Conservation (phyloP, 164 flowering plant species). For the Vitis amurensis region DNA sequence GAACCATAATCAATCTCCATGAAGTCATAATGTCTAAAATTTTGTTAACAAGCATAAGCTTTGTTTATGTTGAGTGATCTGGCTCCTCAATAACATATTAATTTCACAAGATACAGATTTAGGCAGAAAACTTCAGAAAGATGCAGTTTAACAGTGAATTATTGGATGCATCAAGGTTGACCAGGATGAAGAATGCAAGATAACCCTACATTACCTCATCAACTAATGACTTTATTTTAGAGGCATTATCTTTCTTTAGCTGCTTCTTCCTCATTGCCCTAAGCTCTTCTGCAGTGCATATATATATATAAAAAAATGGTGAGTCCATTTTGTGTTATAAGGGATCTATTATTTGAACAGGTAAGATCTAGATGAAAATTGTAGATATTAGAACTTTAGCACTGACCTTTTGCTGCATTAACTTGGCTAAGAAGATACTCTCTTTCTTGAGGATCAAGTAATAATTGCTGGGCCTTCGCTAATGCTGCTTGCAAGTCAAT, state of each 20-base stretch:
- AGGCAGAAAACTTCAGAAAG: background rate
- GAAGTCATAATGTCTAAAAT: background rate
- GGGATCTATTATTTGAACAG: background rate
- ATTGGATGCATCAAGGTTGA: background rate
- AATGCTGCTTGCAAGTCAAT: slow-evolving; percentile 58
- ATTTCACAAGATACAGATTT: no score
- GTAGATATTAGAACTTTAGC: background rate
- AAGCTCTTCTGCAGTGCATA: slow-evolving; percentile 79
- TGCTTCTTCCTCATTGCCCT: slow-evolving; percentile 81
- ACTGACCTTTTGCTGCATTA: slow-evolving; percentile 82
- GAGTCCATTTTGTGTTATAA: no score
- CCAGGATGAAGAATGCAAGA: background rate
- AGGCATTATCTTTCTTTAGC: slow-evolving; percentile 90
- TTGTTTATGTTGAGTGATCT: background rate
- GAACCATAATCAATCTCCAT: background rate
- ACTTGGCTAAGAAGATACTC: slow-evolving; percentile 90
- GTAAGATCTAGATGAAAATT: background rate
- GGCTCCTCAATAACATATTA: no score
- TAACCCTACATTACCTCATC: slow-evolving; percentile 67
- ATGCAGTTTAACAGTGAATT: background rate
- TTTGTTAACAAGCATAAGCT: background rate
- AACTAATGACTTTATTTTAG: slow-evolving; percentile 85
- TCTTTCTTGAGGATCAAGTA: slow-evolving; percentile 87
- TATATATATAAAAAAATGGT: background rate
- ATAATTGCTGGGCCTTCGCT: slow-evolving; percentile 93